phyloP scores from a whole-genome alignment of 1,284 basidiomycete genomes.

The Cryptococcus hybrid region DNA sequence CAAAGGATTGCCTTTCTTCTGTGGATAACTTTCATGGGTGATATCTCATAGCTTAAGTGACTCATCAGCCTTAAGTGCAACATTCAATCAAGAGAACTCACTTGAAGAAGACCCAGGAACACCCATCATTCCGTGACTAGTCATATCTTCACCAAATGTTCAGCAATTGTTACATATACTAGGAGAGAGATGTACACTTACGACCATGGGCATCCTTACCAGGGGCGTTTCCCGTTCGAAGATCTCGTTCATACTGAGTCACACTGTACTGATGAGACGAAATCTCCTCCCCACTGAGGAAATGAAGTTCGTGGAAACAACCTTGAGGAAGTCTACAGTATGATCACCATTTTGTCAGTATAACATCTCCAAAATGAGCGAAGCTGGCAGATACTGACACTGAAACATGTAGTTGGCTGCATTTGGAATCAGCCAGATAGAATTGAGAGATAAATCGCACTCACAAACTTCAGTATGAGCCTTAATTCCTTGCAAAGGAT shows the following conservation, averaged over 20 bases:
- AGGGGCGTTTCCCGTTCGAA: slow-evolving; percentile 56
- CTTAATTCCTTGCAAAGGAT: slow-evolving; percentile 74
- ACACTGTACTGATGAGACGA: slow-evolving; percentile 76
- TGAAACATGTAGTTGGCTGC: slow-evolving; percentile 85
- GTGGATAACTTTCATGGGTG: slow-evolving; percentile 92
- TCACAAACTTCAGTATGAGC: slow-evolving; percentile 62
- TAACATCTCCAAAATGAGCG: neutral
- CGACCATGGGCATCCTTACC: slow-evolving; percentile 64
- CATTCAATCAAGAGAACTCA: slow-evolving; percentile 12
- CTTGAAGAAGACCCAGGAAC: slow-evolving; percentile 90
- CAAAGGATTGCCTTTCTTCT: slow-evolving; percentile 90
- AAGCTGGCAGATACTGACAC: slow-evolving; percentile 23
- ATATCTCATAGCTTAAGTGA: slow-evolving; percentile 74
- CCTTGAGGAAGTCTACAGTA: slow-evolving; percentile 82
- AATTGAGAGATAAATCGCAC: slow-evolving; percentile 14
- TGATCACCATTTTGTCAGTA: neutral
- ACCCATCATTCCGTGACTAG: slow-evolving; percentile 77
- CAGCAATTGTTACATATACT: neutral
- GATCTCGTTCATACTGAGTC: slow-evolving; percentile 93
- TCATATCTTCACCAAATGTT: slow-evolving; percentile 44
- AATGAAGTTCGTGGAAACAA: slow-evolving; percentile 87
- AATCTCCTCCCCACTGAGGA: slow-evolving; percentile 68
- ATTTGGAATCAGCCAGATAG: slow-evolving; percentile 19
- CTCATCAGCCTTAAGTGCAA: slow-evolving; percentile 3
- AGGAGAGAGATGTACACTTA: slow-evolving; percentile 12